These are phyloP conservation scores for Salix brachista DNA, from an alignment of 345 rosid species.

Conservation along the genomic window DNA sequence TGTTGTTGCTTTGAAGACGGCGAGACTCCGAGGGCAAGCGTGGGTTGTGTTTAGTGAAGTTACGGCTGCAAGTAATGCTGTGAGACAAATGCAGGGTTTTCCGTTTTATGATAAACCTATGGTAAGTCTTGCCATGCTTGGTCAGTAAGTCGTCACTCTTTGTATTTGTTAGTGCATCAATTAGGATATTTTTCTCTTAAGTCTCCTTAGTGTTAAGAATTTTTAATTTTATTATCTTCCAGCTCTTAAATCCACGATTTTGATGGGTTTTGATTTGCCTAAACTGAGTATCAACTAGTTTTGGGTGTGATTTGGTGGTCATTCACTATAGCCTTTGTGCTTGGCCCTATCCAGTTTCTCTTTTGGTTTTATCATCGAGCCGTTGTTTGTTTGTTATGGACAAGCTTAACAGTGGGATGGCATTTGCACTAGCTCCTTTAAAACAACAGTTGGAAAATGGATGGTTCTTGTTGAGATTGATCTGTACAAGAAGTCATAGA, in stretches of 20 bases:
- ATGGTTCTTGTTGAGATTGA: background rate
- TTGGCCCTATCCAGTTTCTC: background rate
- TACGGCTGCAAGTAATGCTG: no score
- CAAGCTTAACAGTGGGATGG: background rate
- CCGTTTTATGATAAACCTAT: constrained; percentile 96
- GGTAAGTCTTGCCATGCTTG: constrained; percentile 40
- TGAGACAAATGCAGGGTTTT: no score
- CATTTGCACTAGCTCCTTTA: background rate
- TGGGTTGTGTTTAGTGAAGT: no score
- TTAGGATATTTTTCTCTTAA: background rate
- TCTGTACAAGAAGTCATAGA: background rate
- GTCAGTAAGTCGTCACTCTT: background rate
- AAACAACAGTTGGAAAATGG: background rate
- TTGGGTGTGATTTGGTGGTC: background rate
- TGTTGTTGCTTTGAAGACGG: no score
- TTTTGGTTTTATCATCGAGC: background rate
- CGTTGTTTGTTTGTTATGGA: background rate
- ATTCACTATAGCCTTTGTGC: background rate
- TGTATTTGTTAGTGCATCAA: background rate
- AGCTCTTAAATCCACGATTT: background rate
- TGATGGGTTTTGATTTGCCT: background rate
- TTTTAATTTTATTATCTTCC: background rate
- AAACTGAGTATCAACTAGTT: background rate
- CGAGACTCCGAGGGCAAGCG: no score
- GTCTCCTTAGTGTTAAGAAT: background rate